Base-by-base conservation (phyloP, 1,284 basidiomycete genomes). In the Cutaneotrichosporon sp. region DNA sequence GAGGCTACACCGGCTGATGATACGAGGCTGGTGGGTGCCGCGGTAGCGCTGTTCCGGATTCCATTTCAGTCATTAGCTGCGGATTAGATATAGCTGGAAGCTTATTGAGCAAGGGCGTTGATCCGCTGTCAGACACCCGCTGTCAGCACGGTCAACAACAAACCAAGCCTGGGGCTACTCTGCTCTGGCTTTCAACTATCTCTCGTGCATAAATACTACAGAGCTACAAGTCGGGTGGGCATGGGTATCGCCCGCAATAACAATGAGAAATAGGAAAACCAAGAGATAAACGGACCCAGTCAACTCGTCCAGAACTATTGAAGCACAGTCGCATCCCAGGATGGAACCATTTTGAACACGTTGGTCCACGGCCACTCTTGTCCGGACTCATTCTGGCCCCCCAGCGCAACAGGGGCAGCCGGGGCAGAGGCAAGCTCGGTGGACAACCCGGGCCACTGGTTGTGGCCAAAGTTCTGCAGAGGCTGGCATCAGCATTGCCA, bases 291-390 rank as follows among this genome's bases (percentile, higher is more conserved):
- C 9, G 7, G 2, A 46, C 7, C 16, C 16, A 18, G 42, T 18
- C 42, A 18, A 13, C 49, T 22, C 5, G 8, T 18, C 16, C 8
- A 11, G 3, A 16, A 10, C 49, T 51, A 26, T 5, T 30, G 51
- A 34, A 53, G 13, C 8, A 32, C 18, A 6, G 18, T 38, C 5
- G 38, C 26, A 3, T 42, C 55, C 55, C 55, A 56, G 14, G 38
- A 9, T 38, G 36, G 55, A 14, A 42, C 22, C 21, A 38, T 42
- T 13, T 21, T 36, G n/a, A 56, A 8, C 38, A 56, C 38, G 2
- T 38, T 22, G 21, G 55, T 26, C 55, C 55, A 56, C 38, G 55
- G 26, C 55, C 55, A 56, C 55, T 56, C 55, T 11, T 36, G 14
- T 2, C 18, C 13, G 2, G 18, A 7, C 3, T 4, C 51, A 30